Base-by-base conservation (phyloP, 495 filamentous ascomycete species). In the Penicillium steckii region DNA sequence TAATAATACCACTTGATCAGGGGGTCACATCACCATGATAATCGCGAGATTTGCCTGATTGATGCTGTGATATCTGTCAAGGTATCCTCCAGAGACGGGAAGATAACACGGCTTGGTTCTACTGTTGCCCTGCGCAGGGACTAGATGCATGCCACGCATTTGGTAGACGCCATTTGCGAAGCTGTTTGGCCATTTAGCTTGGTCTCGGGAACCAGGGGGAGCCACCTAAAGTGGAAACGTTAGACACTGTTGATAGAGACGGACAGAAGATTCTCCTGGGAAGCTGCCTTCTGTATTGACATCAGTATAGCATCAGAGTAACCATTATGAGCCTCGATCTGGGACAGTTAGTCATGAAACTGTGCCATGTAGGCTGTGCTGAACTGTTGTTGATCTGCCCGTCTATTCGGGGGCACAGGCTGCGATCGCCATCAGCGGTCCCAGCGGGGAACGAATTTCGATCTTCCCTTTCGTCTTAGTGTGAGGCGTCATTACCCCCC, bases 351-450 rank as follows among this genome's bases (percentile, higher is more conserved):
- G n/a, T n/a, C n/a, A n/a, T n/a, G n/a, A n/a, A n/a, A n/a, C n/a
- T n/a, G n/a, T n/a, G n/a, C n/a, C n/a, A n/a, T n/a, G n/a, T n/a
- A n/a, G n/a, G n/a, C 33, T 37, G 33, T 37, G 33, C 33, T 18
- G 13, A 15, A 15, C 33, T 37, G n/a, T 19, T 8, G 30, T 17
- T 37, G 52, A 59, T 55, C 47, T 48, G 30, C 24, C 33, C 15
- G 33, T n/a, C 15, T 15, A 15, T 15, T 37, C 22, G 24, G 35
- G 33, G 49, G 55, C 50, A 35, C 48, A 50, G 19, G 25, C 44
- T 43, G 51, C 48, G 48, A 56, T 60, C 56, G 45, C 35, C 44
- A 37, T 27, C 30, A 45, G 27, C 30, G 47, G 50, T 17, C 26
- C 50, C 46, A 27, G 38, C 19, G 44, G 44, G 44, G 38, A 53